Conservation (phyloP, 2,329 filamentous ascomycete species). For the Aspergillus pseudotamarii region DNA sequence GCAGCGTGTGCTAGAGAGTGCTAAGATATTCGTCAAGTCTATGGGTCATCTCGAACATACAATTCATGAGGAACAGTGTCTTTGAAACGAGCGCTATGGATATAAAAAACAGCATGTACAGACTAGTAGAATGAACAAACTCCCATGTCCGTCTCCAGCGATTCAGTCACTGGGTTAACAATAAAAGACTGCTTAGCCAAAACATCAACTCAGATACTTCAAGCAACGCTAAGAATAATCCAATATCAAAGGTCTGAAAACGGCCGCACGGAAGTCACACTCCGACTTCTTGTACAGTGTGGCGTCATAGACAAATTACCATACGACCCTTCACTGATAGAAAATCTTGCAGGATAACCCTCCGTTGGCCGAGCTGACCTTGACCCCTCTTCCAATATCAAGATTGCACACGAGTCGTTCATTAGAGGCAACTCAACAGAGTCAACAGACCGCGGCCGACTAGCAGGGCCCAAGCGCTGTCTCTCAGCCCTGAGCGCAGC, state of each 20-base stretch:
- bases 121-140: neutral
- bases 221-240: neutral
- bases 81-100: slow-evolving; percentile 1
- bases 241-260: slow-evolving; percentile 31
- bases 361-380: slow-evolving; percentile 27
- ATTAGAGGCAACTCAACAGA: slow-evolving; percentile 14
- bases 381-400: slow-evolving; percentile 18
- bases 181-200: neutral
- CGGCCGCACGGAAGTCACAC: slow-evolving; percentile 31
- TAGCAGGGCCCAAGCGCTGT: slow-evolving; percentile 12
- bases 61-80: slow-evolving; percentile 29
- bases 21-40: slow-evolving; percentile 68
- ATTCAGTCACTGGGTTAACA: neutral
- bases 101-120: neutral
- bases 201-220: neutral
- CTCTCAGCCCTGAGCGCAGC: slow-evolving; percentile 16
- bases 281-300: slow-evolving; percentile 25
- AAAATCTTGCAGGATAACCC: slow-evolving; percentile 37
- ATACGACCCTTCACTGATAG: slow-evolving; percentile 34
- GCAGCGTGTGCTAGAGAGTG: slow-evolving; percentile 70
- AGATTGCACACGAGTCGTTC: slow-evolving; percentile 10
- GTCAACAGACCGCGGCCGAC: slow-evolving; percentile 17
- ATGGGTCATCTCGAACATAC: slow-evolving; percentile 40
- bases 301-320: slow-evolving; percentile 29
- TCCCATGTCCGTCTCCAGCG: neutral